Evolutionary conservation across 2,329 filamentous ascomycete genomes (phyloP).

Genomic region (Stagonosporopsis tanaceti): DNA sequence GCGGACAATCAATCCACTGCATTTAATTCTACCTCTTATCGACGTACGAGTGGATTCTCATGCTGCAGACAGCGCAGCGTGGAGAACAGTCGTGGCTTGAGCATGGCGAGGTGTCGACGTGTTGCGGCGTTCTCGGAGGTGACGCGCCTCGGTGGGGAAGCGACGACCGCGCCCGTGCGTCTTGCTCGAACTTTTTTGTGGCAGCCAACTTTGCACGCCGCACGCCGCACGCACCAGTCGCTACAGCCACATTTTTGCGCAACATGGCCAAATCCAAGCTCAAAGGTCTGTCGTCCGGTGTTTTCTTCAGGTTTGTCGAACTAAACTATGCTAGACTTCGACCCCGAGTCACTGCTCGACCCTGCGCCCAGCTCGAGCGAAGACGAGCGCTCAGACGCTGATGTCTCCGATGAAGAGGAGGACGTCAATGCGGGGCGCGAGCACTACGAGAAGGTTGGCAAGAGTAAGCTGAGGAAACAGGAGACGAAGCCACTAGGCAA

Average conservation of each 20-base stretch:
- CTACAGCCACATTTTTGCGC: conserved; percentile 5
- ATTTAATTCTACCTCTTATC: no score
- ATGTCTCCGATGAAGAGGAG: conserved; percentile 43
- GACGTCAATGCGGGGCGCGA: conserved; percentile 73
- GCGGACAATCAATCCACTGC: conserved; percentile 1
- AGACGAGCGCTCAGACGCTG: conserved; percentile 63
- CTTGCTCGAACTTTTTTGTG: conserved; percentile 40
- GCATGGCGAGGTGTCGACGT: conserved; percentile 42
- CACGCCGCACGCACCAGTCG: conserved; percentile 3
- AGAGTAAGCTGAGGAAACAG: conserved; percentile 82
- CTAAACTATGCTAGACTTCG: conserved; percentile 68
- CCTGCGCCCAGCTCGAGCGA: conserved; percentile 65
- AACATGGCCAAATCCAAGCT: conserved; percentile 45
- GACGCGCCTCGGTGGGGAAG: conserved; percentile 27
- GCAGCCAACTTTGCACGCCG: conserved; percentile 28
- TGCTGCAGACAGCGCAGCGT: conserved; percentile 64
- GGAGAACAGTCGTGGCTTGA: conserved; percentile 63
- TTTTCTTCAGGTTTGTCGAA: fast-evolving
- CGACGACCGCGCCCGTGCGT: conserved; percentile 11
- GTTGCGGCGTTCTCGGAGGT: conserved; percentile 28
- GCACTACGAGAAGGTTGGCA: conserved; percentile 85
- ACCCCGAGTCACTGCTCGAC: conserved; percentile 74
- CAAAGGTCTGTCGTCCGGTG: conserved; percentile 29
- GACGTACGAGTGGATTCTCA: conserved; percentile 83
- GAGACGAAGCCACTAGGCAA: conserved; percentile 75